Evolutionary conservation across 306 rosid genomes (phyloP).

Genomic region (Echinosophora koreensis): DNA sequence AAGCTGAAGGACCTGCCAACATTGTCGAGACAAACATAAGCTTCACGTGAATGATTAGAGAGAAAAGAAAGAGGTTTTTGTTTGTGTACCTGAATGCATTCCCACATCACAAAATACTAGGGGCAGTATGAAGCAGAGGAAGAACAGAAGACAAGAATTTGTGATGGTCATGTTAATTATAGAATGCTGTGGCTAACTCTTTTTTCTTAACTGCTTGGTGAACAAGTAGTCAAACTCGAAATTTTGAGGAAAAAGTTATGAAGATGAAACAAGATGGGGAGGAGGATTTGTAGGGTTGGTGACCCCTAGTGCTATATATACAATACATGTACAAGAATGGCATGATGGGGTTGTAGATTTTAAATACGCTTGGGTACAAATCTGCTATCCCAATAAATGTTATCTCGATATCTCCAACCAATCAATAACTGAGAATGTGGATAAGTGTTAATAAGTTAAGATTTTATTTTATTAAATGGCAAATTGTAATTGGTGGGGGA

Average conservation of each 20-base stretch:
- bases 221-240: slow-evolving; percentile 14
- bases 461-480: too few relatives aligned
- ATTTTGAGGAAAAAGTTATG: background rate
- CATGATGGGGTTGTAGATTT: slow-evolving; percentile 13
- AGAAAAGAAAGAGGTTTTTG: background rate
- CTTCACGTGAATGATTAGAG: background rate
- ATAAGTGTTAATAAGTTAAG: too few relatives aligned
- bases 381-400: too few relatives aligned
- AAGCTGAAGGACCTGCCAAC: slow-evolving; percentile 44
- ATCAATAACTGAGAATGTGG: too few relatives aligned
- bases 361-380: background rate
- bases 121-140: slow-evolving; percentile 50
- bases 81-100: slow-evolving; percentile 54
- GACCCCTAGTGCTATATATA: slow-evolving; percentile 40
- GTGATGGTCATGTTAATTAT: slow-evolving; percentile 45
- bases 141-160: slow-evolving; percentile 50
- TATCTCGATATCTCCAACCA: too few relatives aligned
- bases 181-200: slow-evolving; percentile 32
- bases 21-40: slow-evolving; percentile 14
- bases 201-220: slow-evolving; percentile 22
- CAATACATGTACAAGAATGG: slow-evolving; percentile 9
- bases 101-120: slow-evolving; percentile 45
- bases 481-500: too few relatives aligned
- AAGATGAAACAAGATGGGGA: slow-evolving; percentile 6
- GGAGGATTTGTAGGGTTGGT: slow-evolving; percentile 47